Evolutionary conservation across 2,329 filamentous ascomycete species (phyloP).

Genomic region (Cytospora piceae): DNA sequence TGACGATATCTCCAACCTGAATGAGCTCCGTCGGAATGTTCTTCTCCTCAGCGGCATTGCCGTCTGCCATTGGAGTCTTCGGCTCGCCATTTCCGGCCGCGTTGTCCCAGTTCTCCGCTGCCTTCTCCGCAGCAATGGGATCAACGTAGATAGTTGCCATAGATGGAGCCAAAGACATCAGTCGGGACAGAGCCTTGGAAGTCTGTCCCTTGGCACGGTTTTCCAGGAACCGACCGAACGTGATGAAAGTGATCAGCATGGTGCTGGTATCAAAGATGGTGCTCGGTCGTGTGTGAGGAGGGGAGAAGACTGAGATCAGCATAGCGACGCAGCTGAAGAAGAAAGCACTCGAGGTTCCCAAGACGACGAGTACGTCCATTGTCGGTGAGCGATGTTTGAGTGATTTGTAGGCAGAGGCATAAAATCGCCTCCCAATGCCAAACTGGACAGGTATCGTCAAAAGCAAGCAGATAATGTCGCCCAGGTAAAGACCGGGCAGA

Average conservation of each 20-base stretch:
- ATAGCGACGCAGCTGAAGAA: constrained; percentile 92
- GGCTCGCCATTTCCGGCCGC: constrained; percentile 45
- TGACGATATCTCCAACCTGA: constrained; percentile 89
- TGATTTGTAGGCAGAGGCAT: constrained; percentile 90
- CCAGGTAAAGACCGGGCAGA: constrained; percentile 79
- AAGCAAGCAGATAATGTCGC: constrained; percentile 80
- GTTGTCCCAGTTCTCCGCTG: constrained; percentile 75
- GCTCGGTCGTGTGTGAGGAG: constrained; percentile 77
- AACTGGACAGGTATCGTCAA: constrained; percentile 96
- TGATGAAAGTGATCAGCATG: constrained; percentile 97
- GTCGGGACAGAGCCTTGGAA: constrained; percentile 84
- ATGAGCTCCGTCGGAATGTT: constrained; percentile 92
- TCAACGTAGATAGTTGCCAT: constrained; percentile 98
- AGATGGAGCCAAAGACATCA: constrained; percentile 95
- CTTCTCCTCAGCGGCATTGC: constrained; percentile 76
- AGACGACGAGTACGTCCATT: constrained; percentile 94
- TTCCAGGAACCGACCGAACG: constrained; percentile 86
- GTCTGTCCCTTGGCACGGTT: constrained; percentile 96
- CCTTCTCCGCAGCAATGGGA: constrained; percentile 89
- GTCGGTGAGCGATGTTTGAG: constrained; percentile 89
- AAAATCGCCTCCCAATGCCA: constrained; percentile 93
- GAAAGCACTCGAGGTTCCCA: constrained; percentile 94
- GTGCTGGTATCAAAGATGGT: constrained; percentile 98
- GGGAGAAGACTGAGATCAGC: constrained; percentile 75
- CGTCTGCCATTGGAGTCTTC: constrained; percentile 51